Percentiles rank a stretch among this genome's conserved stretches.
Evolutionary conservation across 148 eudicot genomes (phyloP).

Genomic region (Camellia granthamiana): DNA sequence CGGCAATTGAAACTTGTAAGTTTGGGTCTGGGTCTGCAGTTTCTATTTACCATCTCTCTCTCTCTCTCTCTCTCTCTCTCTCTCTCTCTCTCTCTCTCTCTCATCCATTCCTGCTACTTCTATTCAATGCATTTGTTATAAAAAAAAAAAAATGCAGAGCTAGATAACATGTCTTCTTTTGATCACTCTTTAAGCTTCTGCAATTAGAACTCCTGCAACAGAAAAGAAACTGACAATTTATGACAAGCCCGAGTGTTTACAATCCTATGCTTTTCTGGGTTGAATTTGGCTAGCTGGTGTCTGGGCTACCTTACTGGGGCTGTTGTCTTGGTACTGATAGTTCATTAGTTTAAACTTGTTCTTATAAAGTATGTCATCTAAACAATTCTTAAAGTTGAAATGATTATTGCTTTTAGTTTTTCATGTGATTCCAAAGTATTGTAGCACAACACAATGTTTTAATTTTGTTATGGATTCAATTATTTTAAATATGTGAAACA

Average conservation of each 20-base stretch:
- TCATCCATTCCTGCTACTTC: background rate
- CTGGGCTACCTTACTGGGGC: background rate
- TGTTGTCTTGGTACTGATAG: background rate
- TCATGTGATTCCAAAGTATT: too few relatives aligned
- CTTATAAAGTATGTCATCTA: background rate
- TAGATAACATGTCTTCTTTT: background rate
- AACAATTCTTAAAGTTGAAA: too few relatives aligned
- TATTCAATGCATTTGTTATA: background rate
- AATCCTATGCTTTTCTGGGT: background rate
- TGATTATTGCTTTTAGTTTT: background rate
- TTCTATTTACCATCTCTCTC: background rate
- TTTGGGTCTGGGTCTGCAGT: background rate
- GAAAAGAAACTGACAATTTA: background rate
- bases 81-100: background rate
- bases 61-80: background rate
- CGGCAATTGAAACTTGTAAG: slow-evolving; percentile 78
- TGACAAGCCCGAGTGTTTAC: background rate
- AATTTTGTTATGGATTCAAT: background rate
- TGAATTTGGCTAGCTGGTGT: too few relatives aligned
- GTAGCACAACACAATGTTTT: background rate
- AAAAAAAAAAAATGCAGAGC: background rate
- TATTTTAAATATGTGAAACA: background rate
- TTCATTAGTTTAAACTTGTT: background rate
- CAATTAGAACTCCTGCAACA: background rate
- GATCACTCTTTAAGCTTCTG: slow-evolving; percentile 4